A percentile compares a stretch with the other conserved stretches of the same genome.
Evolutionary conservation across 2,329 filamentous ascomycete genomes (phyloP).

Genomic region (Huntiella savannae): DNA sequence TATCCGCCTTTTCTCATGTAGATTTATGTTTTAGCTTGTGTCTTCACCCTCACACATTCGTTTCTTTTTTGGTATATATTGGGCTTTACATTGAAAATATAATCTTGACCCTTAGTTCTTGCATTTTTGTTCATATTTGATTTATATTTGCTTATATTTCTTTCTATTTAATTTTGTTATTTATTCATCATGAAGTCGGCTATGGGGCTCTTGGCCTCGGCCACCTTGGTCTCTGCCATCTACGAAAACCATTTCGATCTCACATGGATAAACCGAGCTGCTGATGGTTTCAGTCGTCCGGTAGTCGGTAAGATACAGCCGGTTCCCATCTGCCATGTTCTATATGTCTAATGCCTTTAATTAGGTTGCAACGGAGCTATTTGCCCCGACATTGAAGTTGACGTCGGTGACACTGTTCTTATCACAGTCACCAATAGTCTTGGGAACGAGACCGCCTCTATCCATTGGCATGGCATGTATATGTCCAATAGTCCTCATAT

Average conservation of each 20-base stretch:
- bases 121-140: neutral
- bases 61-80: neutral
- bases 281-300: slow-evolving; percentile 12
- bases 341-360: neutral
- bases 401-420: slow-evolving; percentile 24
- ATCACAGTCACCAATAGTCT: slow-evolving; percentile 31
- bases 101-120: neutral
- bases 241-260: slow-evolving; percentile 10
- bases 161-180: neutral
- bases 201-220: neutral
- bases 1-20: neutral
- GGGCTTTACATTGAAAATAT: neutral
- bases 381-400: slow-evolving; percentile 4
- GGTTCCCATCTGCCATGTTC: neutral
- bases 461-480: slow-evolving; percentile 41
- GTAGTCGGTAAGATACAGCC: slow-evolving; percentile 11
- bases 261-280: slow-evolving; percentile 10
- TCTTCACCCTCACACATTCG: neutral
- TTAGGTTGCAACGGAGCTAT: slow-evolving; percentile 20
- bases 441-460: slow-evolving; percentile 31
- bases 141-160: neutral
- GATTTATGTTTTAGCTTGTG: neutral
- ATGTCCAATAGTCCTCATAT: slow-evolving; percentile 33
- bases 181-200: slow-evolving; percentile 2
- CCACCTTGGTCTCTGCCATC: slow-evolving; percentile 6